These are phyloP conservation scores for Camellia japonica DNA, from an alignment of 148 eudicot species.

Conservation along the genomic window DNA sequence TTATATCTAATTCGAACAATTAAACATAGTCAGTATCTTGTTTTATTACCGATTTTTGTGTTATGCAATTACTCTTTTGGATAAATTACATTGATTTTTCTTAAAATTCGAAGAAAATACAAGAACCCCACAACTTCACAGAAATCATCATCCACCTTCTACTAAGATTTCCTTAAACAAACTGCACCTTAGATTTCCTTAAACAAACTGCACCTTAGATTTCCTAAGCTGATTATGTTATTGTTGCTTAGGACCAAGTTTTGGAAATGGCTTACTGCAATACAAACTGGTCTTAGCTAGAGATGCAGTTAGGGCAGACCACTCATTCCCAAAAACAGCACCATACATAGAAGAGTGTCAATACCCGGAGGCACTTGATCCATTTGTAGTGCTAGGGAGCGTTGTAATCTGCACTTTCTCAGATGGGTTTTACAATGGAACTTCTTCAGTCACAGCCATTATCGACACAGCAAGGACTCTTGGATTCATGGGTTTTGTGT, in stretches of 20 bases:
- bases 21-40: no score
- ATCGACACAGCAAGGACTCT: slow-evolving; percentile 53
- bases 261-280: slow-evolving; percentile 52
- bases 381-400: slow-evolving; percentile 51
- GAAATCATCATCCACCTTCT: no score
- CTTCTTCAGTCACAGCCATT: slow-evolving; percentile 64
- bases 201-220: not conserved
- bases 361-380: slow-evolving; percentile 74
- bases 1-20: no score
- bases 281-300: slow-evolving; percentile 77
- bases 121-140: no score
- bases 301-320: slow-evolving; percentile 62
- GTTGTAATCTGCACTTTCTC: slow-evolving; percentile 88
- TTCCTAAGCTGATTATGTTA: not conserved
- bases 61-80: no score
- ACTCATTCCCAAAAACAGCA: slow-evolving; percentile 61
- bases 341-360: slow-evolving; percentile 83
- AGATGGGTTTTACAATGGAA: slow-evolving; percentile 71
- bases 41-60: no score
- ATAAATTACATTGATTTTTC: no score
- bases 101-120: no score
- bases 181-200: not conserved
- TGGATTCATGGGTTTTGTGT: slow-evolving; percentile 68
- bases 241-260: slow-evolving; percentile 46
- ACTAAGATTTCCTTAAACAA: not conserved